Evolutionary conservation across 2,329 filamentous ascomycete genomes (phyloP).

Genomic region (Trichophyton mentagrophytes): DNA sequence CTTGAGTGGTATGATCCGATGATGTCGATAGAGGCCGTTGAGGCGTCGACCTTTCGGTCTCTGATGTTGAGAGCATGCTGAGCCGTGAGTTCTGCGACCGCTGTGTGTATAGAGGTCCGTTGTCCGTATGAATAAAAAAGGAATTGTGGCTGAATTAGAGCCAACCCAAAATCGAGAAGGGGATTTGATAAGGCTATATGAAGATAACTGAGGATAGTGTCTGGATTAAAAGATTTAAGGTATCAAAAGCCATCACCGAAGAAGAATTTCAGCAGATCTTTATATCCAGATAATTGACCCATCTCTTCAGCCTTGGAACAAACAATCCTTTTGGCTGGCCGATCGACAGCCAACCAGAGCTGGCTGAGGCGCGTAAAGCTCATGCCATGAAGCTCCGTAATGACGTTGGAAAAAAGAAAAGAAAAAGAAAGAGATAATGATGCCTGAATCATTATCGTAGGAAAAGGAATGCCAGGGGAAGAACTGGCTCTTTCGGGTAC

Average conservation of each 20-base stretch:
- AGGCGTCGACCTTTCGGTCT: background rate
- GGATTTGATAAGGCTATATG: background rate
- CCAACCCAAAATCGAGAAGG: background rate
- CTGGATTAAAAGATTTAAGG: background rate
- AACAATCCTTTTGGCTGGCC: background rate
- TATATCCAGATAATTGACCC: background rate
- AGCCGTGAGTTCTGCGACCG: background rate
- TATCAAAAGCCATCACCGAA: background rate
- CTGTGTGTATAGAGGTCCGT: background rate
- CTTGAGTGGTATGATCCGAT: constrained; percentile 6
- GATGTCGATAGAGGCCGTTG: background rate
- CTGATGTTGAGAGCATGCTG: background rate
- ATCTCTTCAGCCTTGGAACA: background rate
- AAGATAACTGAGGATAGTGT: background rate
- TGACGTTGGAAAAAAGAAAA: background rate
- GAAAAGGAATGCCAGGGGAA: background rate
- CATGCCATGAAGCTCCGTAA: background rate
- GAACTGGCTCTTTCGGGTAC: background rate
- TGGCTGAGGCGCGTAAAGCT: background rate
- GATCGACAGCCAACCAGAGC: background rate
- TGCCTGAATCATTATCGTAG: background rate
- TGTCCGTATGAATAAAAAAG: background rate
- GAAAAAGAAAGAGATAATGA: background rate
- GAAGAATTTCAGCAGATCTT: background rate
- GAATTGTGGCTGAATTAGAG: background rate